A percentile compares a stretch with the other conserved stretches of the same genome.
Evolutionary conservation across 805 yeast genomes (phyloP).

Genomic region (Clavispora vitiphila): DNA sequence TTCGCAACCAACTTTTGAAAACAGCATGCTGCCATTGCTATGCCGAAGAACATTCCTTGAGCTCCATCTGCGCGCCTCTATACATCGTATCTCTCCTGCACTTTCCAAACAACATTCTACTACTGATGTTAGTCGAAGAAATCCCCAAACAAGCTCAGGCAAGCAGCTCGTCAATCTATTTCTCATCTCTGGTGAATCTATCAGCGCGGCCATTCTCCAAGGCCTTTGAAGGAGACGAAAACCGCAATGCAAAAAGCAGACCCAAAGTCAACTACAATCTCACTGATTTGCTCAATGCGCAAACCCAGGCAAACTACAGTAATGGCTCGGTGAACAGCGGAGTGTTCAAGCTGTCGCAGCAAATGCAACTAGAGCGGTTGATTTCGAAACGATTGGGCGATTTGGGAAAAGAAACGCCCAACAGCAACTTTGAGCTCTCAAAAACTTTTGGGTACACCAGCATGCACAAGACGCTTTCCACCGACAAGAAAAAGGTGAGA

Average conservation of each 20-base stretch:
- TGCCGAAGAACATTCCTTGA: too few species aligned
- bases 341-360: conserved; percentile 38
- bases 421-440: conserved; percentile 35
- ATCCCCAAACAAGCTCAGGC: conserved; percentile 30
- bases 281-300: conserved; percentile 39
- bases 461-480: conserved; percentile 19
- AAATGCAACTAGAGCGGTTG: conserved; percentile 36
- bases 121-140: conserved; percentile 39
- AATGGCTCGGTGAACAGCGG: conserved; percentile 23
- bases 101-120: too few species aligned
- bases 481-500: conserved; percentile 23
- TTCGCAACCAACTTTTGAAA: too few species aligned
- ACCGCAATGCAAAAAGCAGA: conserved; percentile 26
- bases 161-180: conserved; percentile 34
- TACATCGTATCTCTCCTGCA: too few species aligned
- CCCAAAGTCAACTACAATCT: conserved; percentile 42
- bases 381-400: conserved; percentile 33
- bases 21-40: too few species aligned
- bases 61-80: too few species aligned
- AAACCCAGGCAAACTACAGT: conserved; percentile 29
- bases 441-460: conserved; percentile 35
- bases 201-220: conserved; percentile 32
- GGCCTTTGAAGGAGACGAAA: conserved; percentile 13
- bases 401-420: conserved; percentile 27
- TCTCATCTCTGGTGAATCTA: conserved; percentile 37